A percentile compares a stretch with the other conserved stretches of the same genome.
These are phyloP conservation scores for Sechiopsis laciniata DNA, from an alignment of 306 rosid species.

Conservation along the genomic window DNA sequence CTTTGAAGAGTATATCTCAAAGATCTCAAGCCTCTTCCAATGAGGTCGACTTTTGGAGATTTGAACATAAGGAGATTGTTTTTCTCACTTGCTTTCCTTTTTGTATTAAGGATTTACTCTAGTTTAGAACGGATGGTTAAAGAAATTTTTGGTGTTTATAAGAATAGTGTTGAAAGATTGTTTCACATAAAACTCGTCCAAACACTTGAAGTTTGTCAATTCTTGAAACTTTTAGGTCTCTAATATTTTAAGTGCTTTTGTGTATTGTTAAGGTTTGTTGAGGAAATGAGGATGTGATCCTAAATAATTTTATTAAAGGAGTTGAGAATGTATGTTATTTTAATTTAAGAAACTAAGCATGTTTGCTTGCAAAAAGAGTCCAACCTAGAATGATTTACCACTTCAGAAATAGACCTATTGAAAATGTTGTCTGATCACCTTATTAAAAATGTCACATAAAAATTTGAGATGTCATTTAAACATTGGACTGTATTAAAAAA, in stretches of 20 bases:
- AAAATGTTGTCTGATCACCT: not conserved
- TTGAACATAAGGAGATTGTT: not conserved
- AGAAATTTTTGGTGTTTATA: not conserved
- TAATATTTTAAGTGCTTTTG: not conserved
- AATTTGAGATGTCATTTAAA: not conserved
- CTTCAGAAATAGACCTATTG: no score
- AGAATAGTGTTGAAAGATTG: not conserved
- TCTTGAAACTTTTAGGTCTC: not conserved
- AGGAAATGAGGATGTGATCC: no score
- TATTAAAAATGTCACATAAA: not conserved
- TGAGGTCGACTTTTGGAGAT: no score
- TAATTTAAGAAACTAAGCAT: not conserved
- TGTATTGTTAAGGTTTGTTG: no score
- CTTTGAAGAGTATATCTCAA: no score
- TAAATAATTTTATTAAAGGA: no score
- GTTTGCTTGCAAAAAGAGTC: not conserved
- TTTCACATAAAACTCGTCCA: not conserved
- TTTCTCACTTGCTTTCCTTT: not conserved
- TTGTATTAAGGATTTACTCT: not conserved
- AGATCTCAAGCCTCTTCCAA: no score
- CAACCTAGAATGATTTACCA: not conserved
- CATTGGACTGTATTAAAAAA: not conserved
- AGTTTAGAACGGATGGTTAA: not conserved
- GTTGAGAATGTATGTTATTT: not conserved
- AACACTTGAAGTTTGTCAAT: not conserved